Base-by-base conservation (phyloP, 768 basidiomycete species). In the Asterophora parasitica region DNA sequence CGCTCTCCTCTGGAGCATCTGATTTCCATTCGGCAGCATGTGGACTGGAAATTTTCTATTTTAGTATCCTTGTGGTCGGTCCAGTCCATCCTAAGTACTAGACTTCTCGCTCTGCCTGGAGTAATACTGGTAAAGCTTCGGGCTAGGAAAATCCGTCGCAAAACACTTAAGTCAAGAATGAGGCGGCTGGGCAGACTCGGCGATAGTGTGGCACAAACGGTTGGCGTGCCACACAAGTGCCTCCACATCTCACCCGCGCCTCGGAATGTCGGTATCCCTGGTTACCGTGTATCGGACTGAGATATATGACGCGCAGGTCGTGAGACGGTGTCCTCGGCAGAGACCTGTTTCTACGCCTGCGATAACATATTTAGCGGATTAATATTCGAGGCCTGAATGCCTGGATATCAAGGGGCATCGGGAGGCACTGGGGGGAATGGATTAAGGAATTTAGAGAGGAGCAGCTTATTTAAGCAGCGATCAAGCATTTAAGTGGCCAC, bases 161-260 rank as follows among this genome's bases (percentile, higher is more conserved):
- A n/a, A n/a, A n/a, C n/a, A n/a, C n/a, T n/a, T 75, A 5, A 85
- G 62, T 4, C 75, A 73, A 10, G 54, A 51, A 55, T 85, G 83
- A 9, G 80, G 83, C 11, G 71, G n/a, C n/a, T n/a, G n/a, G n/a
- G n/a, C n/a, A 28, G 33, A 44, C 4, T 32, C 39, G 30, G 13
- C 16, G 19, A 17, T 31, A 16, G 5, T 28, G 3, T 17, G 31
- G 32, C n/a, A 64, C 65, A 23, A 52, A 78, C 79, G 57, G 67
- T 62, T 75, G 72, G 45, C 81, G 66, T 83, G 78, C 82, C 81
- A 82, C 2, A 78, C 74, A 3, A 70, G 62, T 12, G 71, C 41
- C 74, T 60, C 78, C 78, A 79, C 50, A 77, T 51, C 9, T 76
- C 78, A 15, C 76, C 77, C 12, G 65, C 66, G 9, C 73, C 78